Evolutionary conservation across 2,329 filamentous ascomycete species (phyloP).

Genomic region (Penicillium sp.): DNA sequence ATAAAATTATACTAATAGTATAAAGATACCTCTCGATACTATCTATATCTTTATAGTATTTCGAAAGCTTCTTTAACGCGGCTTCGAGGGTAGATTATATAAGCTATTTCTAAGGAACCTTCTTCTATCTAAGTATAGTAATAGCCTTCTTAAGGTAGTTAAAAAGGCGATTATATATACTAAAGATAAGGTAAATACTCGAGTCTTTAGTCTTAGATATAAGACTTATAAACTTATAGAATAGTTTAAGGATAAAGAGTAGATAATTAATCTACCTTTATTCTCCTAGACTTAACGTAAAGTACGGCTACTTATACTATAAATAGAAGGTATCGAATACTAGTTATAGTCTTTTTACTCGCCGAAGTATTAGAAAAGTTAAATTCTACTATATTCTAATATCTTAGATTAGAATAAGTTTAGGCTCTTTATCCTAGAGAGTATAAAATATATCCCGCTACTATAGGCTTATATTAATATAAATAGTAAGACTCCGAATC

Average conservation of each 20-base stretch:
- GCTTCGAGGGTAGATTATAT: neutral
- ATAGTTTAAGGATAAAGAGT: neutral
- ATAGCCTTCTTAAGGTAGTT: too few species aligned
- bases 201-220: neutral
- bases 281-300: neutral
- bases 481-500: neutral
- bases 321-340: neutral
- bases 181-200: neutral
- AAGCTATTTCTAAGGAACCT: neutral
- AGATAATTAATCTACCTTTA: neutral
- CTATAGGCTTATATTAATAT: neutral
- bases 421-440: neutral
- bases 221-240: neutral
- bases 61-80: neutral
- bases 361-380: neutral
- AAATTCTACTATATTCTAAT: neutral
- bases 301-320: neutral
- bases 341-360: neutral
- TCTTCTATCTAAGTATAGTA: neutral
- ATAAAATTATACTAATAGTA: too few species aligned
- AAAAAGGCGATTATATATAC: too few species aligned
- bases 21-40: neutral
- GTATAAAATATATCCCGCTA: neutral
- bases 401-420: neutral
- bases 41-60: neutral